Evolutionary conservation across 1,284 basidiomycete species (phyloP).

Genomic region (Cryptococcus depauperatus): DNA sequence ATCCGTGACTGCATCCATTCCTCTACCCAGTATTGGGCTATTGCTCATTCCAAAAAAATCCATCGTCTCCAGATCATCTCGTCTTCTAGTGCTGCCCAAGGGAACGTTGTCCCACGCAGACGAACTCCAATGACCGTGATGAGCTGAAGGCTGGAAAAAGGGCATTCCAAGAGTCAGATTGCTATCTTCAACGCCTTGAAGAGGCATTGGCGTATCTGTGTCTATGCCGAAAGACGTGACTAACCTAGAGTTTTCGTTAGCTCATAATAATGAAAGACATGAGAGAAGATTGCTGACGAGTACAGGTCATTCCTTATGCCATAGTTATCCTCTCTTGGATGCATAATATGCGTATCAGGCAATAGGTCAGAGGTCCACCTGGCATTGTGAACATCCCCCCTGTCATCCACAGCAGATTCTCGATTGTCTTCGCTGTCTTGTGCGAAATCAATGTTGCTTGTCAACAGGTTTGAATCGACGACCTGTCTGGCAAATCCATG

Average conservation of each 20-base stretch:
- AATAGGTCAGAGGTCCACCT: background rate
- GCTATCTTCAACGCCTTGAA: no score
- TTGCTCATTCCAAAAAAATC: background rate
- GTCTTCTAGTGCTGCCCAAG: no score
- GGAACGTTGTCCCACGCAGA: no score
- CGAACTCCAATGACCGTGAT: no score
- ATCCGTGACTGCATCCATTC: background rate
- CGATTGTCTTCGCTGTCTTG: no score
- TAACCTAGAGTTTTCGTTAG: slow-evolving; percentile 9
- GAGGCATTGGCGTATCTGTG: slow-evolving; percentile 9
- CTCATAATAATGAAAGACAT: background rate
- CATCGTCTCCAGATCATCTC: no score
- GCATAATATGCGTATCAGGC: background rate
- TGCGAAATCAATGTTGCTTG: no score
- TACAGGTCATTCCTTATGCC: slow-evolving; percentile 26
- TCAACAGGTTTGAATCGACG: no score
- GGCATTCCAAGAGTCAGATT: no score
- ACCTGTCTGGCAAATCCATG: no score
- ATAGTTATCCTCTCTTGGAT: slow-evolving; percentile 14
- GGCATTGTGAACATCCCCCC: background rate
- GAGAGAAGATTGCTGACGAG: slow-evolving; percentile 14
- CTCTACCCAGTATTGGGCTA: background rate
- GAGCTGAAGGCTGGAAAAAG: no score
- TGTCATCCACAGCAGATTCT: no score
- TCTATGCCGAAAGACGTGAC: slow-evolving; percentile 19